Evolutionary conservation across 1,284 basidiomycete species (phyloP), one percentile per base, ranked within the genome.

Genomic region (Thelephora terrestris): DNA sequence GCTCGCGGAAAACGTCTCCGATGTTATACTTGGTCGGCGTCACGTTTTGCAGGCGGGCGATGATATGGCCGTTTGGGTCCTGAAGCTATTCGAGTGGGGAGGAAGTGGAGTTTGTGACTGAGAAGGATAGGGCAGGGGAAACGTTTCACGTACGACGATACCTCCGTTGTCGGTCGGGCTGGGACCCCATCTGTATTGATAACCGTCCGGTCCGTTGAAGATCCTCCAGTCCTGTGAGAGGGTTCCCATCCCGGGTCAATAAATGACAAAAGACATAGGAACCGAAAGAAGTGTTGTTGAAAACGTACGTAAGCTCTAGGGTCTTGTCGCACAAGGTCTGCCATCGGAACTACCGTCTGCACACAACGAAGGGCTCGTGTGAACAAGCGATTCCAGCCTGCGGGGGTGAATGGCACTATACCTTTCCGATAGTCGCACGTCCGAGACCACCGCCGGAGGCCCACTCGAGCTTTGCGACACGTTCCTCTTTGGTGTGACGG

Each of bases 381-480:
- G 35, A 45, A 45, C 43, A 47, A 46, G 53, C 51, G 50, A 49
- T 51, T 49, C 53, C 53, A 52, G 55, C 51, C 54, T 54, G 49
- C 45, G 40, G 24, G 48, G 29, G 27, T 40, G 50, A 49, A 4
- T 2, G 21, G 14, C 21, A 42, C 39, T 14, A 21, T 46, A 57
- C 86, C 74, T 87, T 88, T 60, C 85, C 86, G 59, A 90, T 85
- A 55, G 84, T 72, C 55, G 84, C 79, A 57, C 87, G 85, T 54
- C 87, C 86, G 49, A 89, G 79, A 49, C 81, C 79, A 51, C 85
- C 86, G 57, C 76, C 84, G 47, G 77, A 68, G 48, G 81, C 75
- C 87, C 86, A 91, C 64, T 91, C 87, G 51, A 91, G 76, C 67
- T 81, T 86, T 55, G 87, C 86, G 57, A 89, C 81, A 43, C 84